Evolutionary conservation across 768 basidiomycete genomes (phyloP).

Genomic region (Boletus edulis): DNA sequence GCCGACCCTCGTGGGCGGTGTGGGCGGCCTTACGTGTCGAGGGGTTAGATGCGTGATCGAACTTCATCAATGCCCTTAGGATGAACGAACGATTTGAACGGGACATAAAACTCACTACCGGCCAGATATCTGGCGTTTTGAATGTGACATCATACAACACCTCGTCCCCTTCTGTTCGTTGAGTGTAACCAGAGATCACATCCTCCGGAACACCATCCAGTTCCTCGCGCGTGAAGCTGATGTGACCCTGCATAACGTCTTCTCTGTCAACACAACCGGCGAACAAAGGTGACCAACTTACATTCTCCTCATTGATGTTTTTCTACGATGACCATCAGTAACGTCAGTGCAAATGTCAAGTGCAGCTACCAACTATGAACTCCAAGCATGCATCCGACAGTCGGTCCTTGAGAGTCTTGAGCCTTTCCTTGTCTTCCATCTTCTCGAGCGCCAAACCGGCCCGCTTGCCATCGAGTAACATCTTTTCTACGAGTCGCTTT

Average conservation of each 20-base stretch:
- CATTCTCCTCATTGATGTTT: slow-evolving; percentile 88
- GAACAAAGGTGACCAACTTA: slow-evolving; percentile 25
- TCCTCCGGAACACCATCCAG: slow-evolving; percentile 79
- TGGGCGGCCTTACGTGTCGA: slow-evolving; percentile 64
- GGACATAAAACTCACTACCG: slow-evolving; percentile 47
- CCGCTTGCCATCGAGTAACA: slow-evolving; percentile 73
- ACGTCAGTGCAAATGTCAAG: not conserved
- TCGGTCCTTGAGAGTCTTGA: slow-evolving; percentile 69
- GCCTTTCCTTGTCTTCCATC: slow-evolving; percentile 48
- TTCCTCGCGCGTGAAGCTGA: slow-evolving; percentile 68
- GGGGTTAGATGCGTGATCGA: slow-evolving; percentile 71
- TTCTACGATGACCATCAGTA: slow-evolving; percentile 41
- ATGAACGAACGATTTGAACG: not conserved
- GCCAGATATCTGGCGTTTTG: slow-evolving; percentile 81
- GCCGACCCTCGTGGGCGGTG: slow-evolving; percentile 63
- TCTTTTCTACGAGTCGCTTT: slow-evolving; percentile 73
- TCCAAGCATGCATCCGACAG: slow-evolving; percentile 69
- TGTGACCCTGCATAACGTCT: slow-evolving; percentile 42
- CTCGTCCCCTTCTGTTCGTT: slow-evolving; percentile 53
- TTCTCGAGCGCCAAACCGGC: slow-evolving; percentile 75
- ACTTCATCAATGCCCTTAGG: slow-evolving; percentile 38
- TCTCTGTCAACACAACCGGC: not conserved
- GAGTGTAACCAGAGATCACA: slow-evolving; percentile 71
- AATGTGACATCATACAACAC: slow-evolving; percentile 70
- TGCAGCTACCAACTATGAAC: slow-evolving; percentile 57